These are phyloP conservation scores for Oryza glumipatula DNA, from an alignment of 176 grass and related monocot genomes.

Conservation along the genomic window DNA sequence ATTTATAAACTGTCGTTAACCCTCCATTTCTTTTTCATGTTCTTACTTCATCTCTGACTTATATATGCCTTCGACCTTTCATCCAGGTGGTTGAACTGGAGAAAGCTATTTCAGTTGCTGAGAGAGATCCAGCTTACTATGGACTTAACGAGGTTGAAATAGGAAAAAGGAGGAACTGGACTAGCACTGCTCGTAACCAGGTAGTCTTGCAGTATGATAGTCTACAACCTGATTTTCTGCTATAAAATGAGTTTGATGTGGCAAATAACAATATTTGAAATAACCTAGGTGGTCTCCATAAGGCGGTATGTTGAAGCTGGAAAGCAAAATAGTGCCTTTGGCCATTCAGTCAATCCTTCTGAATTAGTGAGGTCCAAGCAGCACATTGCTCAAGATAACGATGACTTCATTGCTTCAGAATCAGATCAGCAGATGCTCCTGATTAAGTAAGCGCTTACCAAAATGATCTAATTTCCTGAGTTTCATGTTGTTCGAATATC, in stretches of 20 bases:
- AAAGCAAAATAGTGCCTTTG: conserved; percentile 55
- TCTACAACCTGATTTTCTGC: background rate
- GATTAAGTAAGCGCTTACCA: conserved; percentile 63
- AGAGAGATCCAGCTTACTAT: conserved; percentile 83
- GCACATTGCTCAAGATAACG: conserved; percentile 53
- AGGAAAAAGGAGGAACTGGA: conserved; percentile 76
- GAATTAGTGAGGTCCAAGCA: conserved; percentile 66
- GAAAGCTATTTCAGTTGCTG: conserved; percentile 81
- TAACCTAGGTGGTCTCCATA: conserved; percentile 61
- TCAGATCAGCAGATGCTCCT: conserved; percentile 95
- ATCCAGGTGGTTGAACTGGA: conserved; percentile 89
- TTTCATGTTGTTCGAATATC: background rate
- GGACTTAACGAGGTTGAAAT: conserved; percentile 84
- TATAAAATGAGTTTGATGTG: background rate
- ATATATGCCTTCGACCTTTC: background rate
- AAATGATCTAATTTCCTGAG: background rate
- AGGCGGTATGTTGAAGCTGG: conserved; percentile 73
- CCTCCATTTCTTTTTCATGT: background rate
- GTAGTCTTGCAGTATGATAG: conserved; percentile 41
- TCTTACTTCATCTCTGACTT: background rate
- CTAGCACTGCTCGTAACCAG: conserved; percentile 68
- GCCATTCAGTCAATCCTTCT: conserved; percentile 52
- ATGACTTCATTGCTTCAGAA: conserved; percentile 96
- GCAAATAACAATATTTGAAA: conserved; percentile 25
- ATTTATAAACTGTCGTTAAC: background rate